Evolutionary conservation across 2,329 filamentous ascomycete species (phyloP), one percentile per base, ranked within the genome.

Genomic region (Fusarium avenaceum): DNA sequence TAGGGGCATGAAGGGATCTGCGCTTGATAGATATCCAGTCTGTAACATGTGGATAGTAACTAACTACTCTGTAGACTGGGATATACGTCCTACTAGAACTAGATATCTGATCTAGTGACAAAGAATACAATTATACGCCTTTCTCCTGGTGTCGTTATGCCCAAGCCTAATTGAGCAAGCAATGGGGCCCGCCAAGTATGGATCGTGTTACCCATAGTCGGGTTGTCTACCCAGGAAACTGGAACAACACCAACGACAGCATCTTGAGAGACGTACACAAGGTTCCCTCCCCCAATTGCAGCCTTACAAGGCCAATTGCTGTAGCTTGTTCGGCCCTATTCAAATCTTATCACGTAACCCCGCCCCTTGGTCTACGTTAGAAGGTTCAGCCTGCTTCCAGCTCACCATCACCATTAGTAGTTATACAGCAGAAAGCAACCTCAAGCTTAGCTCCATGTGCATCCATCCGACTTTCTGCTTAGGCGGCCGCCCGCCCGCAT

Each of bases 401-500:
- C 49, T 51, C 44, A 51, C 46, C 53, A 46, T 38, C 44, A 51
- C 46, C 53, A 46, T 19, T 19, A 19, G 19, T 38, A 54, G 24
- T 47, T 32, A 63, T 42, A 45, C 40, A 65, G 38, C n/a, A 46
- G 45, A 66, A 39, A 48, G 43, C 45, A 60, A 35, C 60, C 49
- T 35, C 42, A 50, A 33, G 42, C 50, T 44, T 59, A 57, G 60
- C 54, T 63, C 56, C 69, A 69, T 55, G 68, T 58, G 54, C 70
- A 70, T 58, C 60, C 60, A 70, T 58, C 60, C 60, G 39, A 52
- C 67, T 70, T 53, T 53, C 52, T 69, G 48, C 62, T 69, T 55
- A 67, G 62, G 62, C 65, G 66, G 66, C 66, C 66, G 66, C 68
- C 70, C 68, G 68, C 70, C 65, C 59, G 70, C 59, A 61, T 52